Conservation (phyloP, 2,329 filamentous ascomycete species). For the Colletotrichum gigasporum region DNA sequence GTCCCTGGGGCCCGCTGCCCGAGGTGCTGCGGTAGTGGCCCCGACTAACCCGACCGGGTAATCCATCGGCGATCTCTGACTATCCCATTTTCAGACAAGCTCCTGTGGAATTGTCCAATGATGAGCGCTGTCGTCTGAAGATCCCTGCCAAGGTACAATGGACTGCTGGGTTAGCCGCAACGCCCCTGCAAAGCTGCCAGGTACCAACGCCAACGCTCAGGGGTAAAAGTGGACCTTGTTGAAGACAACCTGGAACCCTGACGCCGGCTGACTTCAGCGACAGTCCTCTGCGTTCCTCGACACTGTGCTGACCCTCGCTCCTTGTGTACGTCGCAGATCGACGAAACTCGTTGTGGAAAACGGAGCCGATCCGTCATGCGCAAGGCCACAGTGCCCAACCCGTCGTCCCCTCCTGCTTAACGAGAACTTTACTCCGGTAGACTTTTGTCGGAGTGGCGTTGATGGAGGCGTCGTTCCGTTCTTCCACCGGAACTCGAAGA, state of each 20-base stretch:
- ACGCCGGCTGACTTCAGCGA: not conserved
- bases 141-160: not conserved
- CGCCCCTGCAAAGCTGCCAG: slow-evolving; percentile 20
- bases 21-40: slow-evolving; percentile 9
- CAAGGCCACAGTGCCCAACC: slow-evolving; percentile 6
- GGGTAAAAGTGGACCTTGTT: slow-evolving; percentile 36
- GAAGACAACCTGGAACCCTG: slow-evolving; percentile 28
- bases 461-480: not conserved
- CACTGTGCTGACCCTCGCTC: slow-evolving; percentile 14
- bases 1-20: not conserved
- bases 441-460: slow-evolving; percentile 3
- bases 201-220: slow-evolving; percentile 32
- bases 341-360: slow-evolving; percentile 16
- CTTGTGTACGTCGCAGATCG: slow-evolving; percentile 1
- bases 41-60: slow-evolving; percentile 31
- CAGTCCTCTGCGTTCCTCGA: slow-evolving; percentile 9
- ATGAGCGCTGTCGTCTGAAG: not conserved
- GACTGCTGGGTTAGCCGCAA: slow-evolving; percentile 19
- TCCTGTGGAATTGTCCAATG: slow-evolving; percentile 31
- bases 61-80: slow-evolving; percentile 32
- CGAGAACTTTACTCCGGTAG: not conserved
- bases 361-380: slow-evolving; percentile 28
- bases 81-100: slow-evolving; percentile 32
- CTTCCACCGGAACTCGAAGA: not conserved
- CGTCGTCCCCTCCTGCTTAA: not conserved